These are phyloP conservation scores for Actinidia arguta DNA, from an alignment of 179 eudicot species.

Conservation along the genomic window DNA sequence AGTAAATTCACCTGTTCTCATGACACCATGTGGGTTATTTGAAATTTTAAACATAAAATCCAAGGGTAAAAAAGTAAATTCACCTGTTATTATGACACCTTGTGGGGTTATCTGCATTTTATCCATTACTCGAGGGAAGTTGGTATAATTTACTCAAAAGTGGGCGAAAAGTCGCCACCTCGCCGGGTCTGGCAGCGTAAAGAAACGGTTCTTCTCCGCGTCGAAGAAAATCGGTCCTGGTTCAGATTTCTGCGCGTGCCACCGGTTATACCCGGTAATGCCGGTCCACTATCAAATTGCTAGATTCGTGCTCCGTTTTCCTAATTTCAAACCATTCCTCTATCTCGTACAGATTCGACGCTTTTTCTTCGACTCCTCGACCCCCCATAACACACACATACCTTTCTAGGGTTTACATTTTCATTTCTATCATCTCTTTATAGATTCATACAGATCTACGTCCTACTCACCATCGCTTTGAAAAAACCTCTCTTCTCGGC, in stretches of 20 bases:
- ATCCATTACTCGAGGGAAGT: too few species aligned
- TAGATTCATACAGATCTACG: too few species aligned
- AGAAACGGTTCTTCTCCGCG: neutral
- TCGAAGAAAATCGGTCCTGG: neutral
- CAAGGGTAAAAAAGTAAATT: too few species aligned
- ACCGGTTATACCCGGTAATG: slow-evolving; percentile 24
- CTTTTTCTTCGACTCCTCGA: too few species aligned
- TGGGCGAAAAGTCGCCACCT: neutral
- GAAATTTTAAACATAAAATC: too few species aligned
- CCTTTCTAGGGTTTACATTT: slow-evolving; percentile 10
- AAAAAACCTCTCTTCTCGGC: neutral
- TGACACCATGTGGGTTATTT: too few species aligned
- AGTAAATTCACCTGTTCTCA: too few species aligned
- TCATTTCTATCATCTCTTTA: neutral
- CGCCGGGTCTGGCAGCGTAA: too few species aligned
- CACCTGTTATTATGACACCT: too few species aligned
- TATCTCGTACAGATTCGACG: slow-evolving; percentile 1
- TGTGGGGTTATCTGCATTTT: too few species aligned
- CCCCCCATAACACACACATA: neutral
- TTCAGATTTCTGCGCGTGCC: neutral
- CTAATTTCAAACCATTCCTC: slow-evolving; percentile 5
- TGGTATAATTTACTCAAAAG: too few species aligned
- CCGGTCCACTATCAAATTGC: neutral
- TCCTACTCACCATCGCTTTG: too few species aligned
- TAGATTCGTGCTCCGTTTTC: slow-evolving; percentile 14